Evolutionary conservation across 371 early-diverging fungal species (phyloP).

Genomic region (Mucor sp.): DNA sequence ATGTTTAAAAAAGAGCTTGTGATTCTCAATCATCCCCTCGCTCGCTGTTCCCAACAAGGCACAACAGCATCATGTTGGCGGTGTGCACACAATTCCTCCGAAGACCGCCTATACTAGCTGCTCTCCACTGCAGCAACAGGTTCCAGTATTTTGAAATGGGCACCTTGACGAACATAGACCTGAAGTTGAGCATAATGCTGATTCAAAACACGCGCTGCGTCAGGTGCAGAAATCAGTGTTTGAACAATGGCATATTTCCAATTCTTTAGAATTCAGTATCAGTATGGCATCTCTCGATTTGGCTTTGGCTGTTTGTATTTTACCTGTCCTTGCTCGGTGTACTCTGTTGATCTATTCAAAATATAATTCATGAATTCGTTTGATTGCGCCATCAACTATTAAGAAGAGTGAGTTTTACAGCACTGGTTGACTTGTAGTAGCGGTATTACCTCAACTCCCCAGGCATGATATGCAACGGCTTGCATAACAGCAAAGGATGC

Average conservation of each 20-base stretch:
- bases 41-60: neutral
- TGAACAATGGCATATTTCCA: conserved; percentile 53
- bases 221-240: conserved; percentile 25
- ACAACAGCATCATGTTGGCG: neutral
- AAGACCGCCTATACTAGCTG: conserved; percentile 16
- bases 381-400: conserved; percentile 37
- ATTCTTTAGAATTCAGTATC: conserved; percentile 19
- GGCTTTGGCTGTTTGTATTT: neutral
- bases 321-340: conserved; percentile 44
- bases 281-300: neutral
- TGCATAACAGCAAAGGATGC: conserved; percentile 49
- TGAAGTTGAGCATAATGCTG: conserved; percentile 28
- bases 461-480: conserved; percentile 40
- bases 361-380: conserved; percentile 47
- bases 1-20: conserved; percentile 17
- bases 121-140: conserved; percentile 44
- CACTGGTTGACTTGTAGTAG: neutral
- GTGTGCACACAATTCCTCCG: conserved; percentile 8
- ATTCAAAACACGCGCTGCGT: conserved; percentile 25
- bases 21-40: conserved; percentile 1
- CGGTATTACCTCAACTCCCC: conserved; percentile 42
- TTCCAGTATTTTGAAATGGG: conserved; percentile 34
- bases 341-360: conserved; percentile 47
- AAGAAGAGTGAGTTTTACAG: neutral
- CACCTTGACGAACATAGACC: conserved; percentile 47